phyloP scores from a whole-genome alignment of 306 rosid genomes.

The Gynostemma pentaphyllum region DNA sequence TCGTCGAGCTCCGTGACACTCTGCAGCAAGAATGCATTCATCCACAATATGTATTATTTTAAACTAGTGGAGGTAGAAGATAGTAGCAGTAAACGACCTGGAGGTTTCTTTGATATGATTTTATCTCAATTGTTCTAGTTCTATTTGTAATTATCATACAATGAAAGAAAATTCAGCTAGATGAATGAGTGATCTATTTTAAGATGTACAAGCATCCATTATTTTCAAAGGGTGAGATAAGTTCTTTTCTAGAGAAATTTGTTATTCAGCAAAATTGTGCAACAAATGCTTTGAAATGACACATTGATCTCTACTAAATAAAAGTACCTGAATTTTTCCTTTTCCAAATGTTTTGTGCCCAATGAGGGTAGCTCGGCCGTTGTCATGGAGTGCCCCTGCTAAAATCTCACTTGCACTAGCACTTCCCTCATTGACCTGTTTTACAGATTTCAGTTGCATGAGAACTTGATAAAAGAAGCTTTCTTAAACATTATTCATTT shows the following conservation, averaged over 20 bases:
- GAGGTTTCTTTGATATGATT: neutral
- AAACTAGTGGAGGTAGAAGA: neutral
- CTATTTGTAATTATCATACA: neutral
- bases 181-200: neutral
- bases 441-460: neutral
- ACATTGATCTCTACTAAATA: neutral
- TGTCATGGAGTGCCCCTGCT: conserved; percentile 94
- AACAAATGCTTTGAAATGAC: neutral
- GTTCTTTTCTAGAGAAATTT: neutral
- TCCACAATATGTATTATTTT: neutral
- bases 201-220: neutral
- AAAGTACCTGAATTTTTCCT: conserved; percentile 88
- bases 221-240: neutral
- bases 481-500: too few species aligned
- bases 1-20: conserved; percentile 90
- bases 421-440: conserved; percentile 94
- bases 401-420: conserved; percentile 97
- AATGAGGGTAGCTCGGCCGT: conserved; percentile 78
- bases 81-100: neutral
- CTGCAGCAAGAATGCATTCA: conserved; percentile 23
- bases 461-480: neutral
- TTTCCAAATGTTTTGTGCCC: conserved; percentile 92
- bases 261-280: neutral
- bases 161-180: neutral
- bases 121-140: too few species aligned